Percentiles rank a stretch among this genome's conserved stretches.
phyloP scores from a whole-genome alignment of 805 yeast genomes.

The Wickerhamiella musiphila region DNA sequence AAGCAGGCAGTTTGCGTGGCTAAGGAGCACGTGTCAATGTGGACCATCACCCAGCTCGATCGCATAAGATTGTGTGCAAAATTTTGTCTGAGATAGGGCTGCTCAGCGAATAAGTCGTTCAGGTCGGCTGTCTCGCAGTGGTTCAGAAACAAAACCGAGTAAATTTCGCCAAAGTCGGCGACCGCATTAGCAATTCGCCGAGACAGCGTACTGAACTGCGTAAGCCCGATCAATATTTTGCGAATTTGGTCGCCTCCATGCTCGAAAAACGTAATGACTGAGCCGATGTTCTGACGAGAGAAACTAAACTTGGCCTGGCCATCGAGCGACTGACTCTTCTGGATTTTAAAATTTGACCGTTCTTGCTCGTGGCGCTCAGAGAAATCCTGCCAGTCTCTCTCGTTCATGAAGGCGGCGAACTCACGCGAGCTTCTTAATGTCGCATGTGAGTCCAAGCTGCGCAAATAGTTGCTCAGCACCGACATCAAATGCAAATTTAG shows the following conservation, averaged over 20 bases:
- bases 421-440: slow-evolving; percentile 23
- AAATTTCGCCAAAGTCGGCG: not conserved
- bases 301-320: slow-evolving; percentile 11
- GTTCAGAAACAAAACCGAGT: not conserved
- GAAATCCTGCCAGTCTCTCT: not conserved
- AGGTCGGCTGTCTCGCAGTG: not conserved
- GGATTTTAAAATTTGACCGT: too few species aligned
- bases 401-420: slow-evolving; percentile 26
- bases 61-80: too few species aligned
- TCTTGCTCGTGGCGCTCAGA: slow-evolving; percentile 14
- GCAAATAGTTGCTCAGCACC: slow-evolving; percentile 31
- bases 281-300: slow-evolving; percentile 6
- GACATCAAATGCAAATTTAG: slow-evolving; percentile 24
- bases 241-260: slow-evolving; percentile 7
- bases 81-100: not conserved
- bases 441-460: slow-evolving; percentile 28
- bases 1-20: slow-evolving; percentile 6
- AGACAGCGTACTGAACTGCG: slow-evolving; percentile 1
- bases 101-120: not conserved
- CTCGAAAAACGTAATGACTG: slow-evolving; percentile 7
- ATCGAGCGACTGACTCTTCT: slow-evolving; percentile 10
- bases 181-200: slow-evolving; percentile 1
- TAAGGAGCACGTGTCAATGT: slow-evolving; percentile 5
- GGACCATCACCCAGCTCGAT: not conserved
- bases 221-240: slow-evolving; percentile 1